Evolutionary conservation across 2,329 filamentous ascomycete species (phyloP), one percentile per base, ranked within the genome.

Genomic region (Xylaria sp.): DNA sequence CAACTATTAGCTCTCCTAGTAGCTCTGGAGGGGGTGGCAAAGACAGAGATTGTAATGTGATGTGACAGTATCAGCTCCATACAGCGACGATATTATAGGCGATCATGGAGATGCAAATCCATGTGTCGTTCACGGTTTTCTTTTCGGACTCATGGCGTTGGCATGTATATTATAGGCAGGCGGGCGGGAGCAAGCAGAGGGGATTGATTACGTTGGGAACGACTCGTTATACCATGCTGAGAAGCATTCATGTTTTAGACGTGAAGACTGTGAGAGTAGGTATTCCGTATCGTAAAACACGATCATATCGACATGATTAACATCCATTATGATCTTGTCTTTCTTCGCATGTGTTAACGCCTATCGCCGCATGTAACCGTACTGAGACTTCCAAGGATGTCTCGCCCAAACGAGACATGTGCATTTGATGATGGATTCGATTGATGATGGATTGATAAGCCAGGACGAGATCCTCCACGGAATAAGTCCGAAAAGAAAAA

Each of bases 21-120:
- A 59, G 7, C 58, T 62, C 51, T 19, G 60, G 19, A 59, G 61
- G 19, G 23, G 13, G 54, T 44, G 62, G 63, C 35, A 69, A 63
- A 53, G 69, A 72, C 16, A 69, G 66, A 59, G 70, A 72, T 50
- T 72, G 70, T 46, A 49, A 57, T 23, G 60, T 72, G 23, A 72
- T 72, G 70, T 71, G 63, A 69, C 55, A 19, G 50, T 44, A 47
- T 52, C 23, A 2, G 8, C 55, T 52, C 47, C 16, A 34, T 23
- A 7, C 10, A 35, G 13, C 11, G 37, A 42, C 11, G 42, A 46
- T 16, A n/a, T 53, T 37, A 48, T 16, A 51, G 23, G 34, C 34
- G 46, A 34, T 54, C 8, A 37, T 52, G 18, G 52, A 59, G 54
- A 57, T 1, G 13, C 42, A 16, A 48, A 42, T 55, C 34, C 42